Percentiles rank a stretch among this genome's conserved stretches.
phyloP scores from a whole-genome alignment of 2,329 filamentous ascomycete species.

The Pyricularia grisea region DNA sequence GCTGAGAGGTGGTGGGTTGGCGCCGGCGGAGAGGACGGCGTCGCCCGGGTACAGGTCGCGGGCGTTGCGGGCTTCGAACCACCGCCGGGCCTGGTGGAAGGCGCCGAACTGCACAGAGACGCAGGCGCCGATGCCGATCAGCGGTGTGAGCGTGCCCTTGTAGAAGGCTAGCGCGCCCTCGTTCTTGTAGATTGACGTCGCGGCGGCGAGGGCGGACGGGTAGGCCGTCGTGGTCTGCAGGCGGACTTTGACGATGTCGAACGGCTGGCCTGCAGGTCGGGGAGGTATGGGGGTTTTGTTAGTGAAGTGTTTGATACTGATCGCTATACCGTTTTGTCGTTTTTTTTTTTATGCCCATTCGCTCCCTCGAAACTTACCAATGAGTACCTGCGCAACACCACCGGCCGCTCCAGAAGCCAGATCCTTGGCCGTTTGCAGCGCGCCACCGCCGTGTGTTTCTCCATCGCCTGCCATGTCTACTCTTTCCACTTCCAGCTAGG shows the following conservation, averaged over 20 bases:
- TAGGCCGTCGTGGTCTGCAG: conserved; percentile 84
- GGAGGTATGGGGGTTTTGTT: conserved; percentile 2
- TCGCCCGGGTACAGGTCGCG: conserved; percentile 50
- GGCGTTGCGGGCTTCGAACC: conserved; percentile 68
- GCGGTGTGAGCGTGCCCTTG: conserved; percentile 91
- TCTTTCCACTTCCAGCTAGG: not conserved
- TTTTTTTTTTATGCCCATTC: not conserved
- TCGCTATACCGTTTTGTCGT: not conserved
- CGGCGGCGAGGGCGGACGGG: conserved; percentile 69
- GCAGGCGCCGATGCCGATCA: conserved; percentile 93
- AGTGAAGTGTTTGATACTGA: not conserved
- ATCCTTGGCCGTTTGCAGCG: conserved; percentile 69
- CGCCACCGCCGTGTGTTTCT: conserved; percentile 24
- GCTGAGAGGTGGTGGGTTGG: conserved; percentile 46
- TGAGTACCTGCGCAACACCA: conserved; percentile 85
- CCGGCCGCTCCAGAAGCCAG: conserved; percentile 84
- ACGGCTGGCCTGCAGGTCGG: conserved; percentile 45
- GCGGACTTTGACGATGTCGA: conserved; percentile 95
- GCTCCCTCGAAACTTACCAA: conserved; percentile 55
- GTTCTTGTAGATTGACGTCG: conserved; percentile 72
- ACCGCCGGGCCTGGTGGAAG: conserved; percentile 85
- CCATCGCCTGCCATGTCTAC: conserved; percentile 19
- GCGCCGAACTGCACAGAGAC: conserved; percentile 98
- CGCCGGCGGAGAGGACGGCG: conserved; percentile 36
- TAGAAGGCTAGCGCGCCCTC: conserved; percentile 93